A percentile compares a stretch with the other conserved stretches of the same genome.
Evolutionary conservation across 225 moss, liverwort and hornwort genomes (phyloP).

Genomic region (Rhytidiadelphus loreus): DNA sequence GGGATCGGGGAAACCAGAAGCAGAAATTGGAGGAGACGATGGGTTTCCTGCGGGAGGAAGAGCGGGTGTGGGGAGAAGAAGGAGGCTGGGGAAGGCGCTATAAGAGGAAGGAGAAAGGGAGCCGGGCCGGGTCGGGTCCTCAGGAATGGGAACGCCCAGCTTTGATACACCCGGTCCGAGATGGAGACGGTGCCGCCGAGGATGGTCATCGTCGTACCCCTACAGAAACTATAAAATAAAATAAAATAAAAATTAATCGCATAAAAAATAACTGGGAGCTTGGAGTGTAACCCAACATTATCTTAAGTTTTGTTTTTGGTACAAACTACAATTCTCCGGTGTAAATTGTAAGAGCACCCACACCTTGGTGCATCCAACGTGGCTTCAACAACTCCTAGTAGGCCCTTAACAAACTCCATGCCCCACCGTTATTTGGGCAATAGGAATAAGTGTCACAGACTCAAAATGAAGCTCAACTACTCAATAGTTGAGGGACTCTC

Average conservation of each 20-base stretch:
- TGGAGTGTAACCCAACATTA: background rate
- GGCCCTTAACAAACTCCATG: background rate
- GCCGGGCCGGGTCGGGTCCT: background rate
- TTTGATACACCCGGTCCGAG: background rate
- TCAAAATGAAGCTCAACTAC: background rate
- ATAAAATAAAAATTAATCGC: background rate
- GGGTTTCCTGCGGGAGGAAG: background rate
- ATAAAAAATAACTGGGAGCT: background rate
- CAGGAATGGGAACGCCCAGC: background rate
- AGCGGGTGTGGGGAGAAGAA: background rate
- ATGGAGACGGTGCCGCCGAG: background rate
- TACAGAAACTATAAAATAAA: background rate
- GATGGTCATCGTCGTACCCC: background rate
- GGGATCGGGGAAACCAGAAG: background rate
- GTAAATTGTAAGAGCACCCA: too few relatives aligned
- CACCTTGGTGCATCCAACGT: rapidly evolving
- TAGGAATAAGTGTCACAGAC: rapidly evolving
- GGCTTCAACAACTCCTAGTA: background rate
- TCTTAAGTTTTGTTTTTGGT: too few relatives aligned
- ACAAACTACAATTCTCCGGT: rapidly evolving
- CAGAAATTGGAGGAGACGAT: background rate
- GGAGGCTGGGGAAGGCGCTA: background rate
- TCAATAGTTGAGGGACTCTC: background rate
- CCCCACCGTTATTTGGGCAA: background rate
- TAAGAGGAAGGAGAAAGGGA: background rate